These are phyloP conservation scores for Podochytrium sp. DNA, from an alignment of 192 early-diverging fungal species.

Conservation along the genomic window DNA sequence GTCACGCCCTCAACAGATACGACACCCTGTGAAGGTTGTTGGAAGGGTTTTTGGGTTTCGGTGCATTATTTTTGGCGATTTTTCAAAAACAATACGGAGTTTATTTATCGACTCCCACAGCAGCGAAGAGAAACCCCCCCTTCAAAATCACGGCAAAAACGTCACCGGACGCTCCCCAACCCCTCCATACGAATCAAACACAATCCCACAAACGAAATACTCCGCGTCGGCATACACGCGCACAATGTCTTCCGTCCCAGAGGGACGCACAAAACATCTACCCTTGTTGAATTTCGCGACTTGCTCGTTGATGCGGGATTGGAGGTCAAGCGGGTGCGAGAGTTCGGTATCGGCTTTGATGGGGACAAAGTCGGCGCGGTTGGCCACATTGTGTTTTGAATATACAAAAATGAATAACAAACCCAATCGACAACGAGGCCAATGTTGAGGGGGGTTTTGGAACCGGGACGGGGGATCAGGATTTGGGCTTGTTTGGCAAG, in stretches of 20 bases:
- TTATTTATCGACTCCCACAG: too few species aligned
- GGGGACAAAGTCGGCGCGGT: constrained; percentile 88
- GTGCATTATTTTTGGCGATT: too few species aligned
- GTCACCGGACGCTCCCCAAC: constrained; percentile 78
- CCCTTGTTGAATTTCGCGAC: constrained; percentile 85
- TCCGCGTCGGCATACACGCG: constrained; percentile 98
- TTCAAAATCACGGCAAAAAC: constrained; percentile 41
- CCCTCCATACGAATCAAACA: constrained; percentile 93
- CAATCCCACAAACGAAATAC: constrained; percentile 84
- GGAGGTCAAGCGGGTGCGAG: constrained; percentile 83
- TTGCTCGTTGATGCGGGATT: constrained; percentile 80
- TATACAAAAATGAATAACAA: too few species aligned
- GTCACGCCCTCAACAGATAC: too few species aligned
- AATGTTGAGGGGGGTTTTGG: constrained; percentile 65
- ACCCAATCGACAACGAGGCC: constrained; percentile 97
- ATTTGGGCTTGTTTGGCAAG: constrained; percentile 82
- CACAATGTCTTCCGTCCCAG: constrained; percentile 98
- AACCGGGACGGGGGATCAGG: constrained; percentile 41
- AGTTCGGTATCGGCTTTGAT: constrained; percentile 96
- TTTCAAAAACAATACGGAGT: too few species aligned
- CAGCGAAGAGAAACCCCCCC: too few species aligned
- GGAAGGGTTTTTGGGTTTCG: too few species aligned
- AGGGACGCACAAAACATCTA: constrained; percentile 94
- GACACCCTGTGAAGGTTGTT: too few species aligned
- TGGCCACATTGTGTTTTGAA: constrained; percentile 72